Base-by-base conservation (phyloP, 2,329 filamentous ascomycete genomes). In the Aureobasidium sp. region DNA sequence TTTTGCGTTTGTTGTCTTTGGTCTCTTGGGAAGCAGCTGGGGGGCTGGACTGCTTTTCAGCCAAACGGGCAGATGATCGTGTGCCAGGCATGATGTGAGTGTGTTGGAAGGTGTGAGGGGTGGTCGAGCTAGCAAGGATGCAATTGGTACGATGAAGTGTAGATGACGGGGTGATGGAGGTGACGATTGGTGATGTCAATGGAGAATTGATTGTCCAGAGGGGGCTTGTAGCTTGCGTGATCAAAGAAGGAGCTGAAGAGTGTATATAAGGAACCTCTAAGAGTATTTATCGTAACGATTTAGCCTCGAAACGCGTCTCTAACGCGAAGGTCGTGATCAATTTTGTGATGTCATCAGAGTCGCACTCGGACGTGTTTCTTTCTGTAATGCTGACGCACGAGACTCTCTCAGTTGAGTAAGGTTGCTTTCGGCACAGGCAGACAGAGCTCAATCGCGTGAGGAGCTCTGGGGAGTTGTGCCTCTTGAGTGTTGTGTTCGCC, bases 1-100 rank as follows among this genome's bases (percentile, higher is more conserved):
- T 64, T 63, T 71, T 67, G 65, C 69, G 65, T 69, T 74, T 70
- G 45, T 62, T 68, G 50, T 67, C 67, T 36, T 60, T 42, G 37
- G 57, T 66, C 10, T 57, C 53, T 48, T 58, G 54, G 44, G 64
- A 59, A n/a, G 44, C 45, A 42, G 57, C 15, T 11, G 64, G 62
- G 10, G 67, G 67, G 59, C 63, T 69, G 15, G 67, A 66, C 59
- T 50, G 63, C 41, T 61, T 59, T 47, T 64, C 63, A 36, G 65
- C 64, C 16, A 65, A 25, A 48, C 69, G 68, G 8, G 68, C 63
- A 9, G 70, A 71, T 29, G 68, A 67, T 63, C 69, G 68, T 52
- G 70, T 71, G 53, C 67, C 68, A 55, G 70, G 65, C 70, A 72
- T 72, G 47, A 37, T 21, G 21, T 66, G 29, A 21, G 41, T 41